A percentile compares a stretch with the other conserved stretches of the same genome.
Evolutionary conservation across 2,329 filamentous ascomycete genomes (phyloP).

Genomic region (Acrodontium crateriforme): DNA sequence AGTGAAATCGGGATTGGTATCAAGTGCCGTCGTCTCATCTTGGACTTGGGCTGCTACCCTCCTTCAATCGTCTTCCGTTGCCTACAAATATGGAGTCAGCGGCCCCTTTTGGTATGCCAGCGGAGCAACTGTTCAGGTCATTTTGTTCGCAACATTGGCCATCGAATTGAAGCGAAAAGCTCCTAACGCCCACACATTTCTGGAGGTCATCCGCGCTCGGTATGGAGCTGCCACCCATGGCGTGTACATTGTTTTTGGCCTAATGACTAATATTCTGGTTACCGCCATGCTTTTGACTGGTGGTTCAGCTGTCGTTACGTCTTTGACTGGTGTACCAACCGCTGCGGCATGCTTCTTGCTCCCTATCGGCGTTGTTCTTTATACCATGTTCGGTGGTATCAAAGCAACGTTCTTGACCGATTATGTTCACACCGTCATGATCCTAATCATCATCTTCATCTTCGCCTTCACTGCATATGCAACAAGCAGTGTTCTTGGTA

Average conservation of each 20-base stretch:
- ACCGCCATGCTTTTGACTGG: conserved; percentile 82
- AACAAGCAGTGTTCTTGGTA: conserved; percentile 57
- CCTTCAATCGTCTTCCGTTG: conserved; percentile 52
- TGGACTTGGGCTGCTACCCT: conserved; percentile 70
- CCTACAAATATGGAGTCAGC: conserved; percentile 53
- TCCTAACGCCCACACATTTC: conserved; percentile 41
- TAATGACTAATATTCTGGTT: conserved; percentile 67
- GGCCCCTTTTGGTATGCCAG: conserved; percentile 55
- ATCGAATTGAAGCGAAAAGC: conserved; percentile 80
- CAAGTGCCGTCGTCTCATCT: conserved; percentile 77
- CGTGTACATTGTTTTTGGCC: conserved; percentile 68
- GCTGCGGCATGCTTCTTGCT: conserved; percentile 74
- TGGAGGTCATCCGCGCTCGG: conserved; percentile 69
- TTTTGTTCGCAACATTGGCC: conserved; percentile 78
- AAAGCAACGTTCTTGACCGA: conserved; percentile 81
- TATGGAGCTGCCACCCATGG: conserved; percentile 62
- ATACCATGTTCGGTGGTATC: conserved; percentile 62
- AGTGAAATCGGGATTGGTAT: conserved; percentile 78
- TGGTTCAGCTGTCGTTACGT: conserved; percentile 58
- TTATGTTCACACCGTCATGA: conserved; percentile 73
- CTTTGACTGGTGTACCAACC: conserved; percentile 60
- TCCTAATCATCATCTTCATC: conserved; percentile 72
- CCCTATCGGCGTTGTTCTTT: conserved; percentile 56
- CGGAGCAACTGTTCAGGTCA: conserved; percentile 67
- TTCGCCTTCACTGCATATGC: conserved; percentile 76